Conservation (phyloP, 208 protist genomes). For the Blastocrithidia nonstop region DNA sequence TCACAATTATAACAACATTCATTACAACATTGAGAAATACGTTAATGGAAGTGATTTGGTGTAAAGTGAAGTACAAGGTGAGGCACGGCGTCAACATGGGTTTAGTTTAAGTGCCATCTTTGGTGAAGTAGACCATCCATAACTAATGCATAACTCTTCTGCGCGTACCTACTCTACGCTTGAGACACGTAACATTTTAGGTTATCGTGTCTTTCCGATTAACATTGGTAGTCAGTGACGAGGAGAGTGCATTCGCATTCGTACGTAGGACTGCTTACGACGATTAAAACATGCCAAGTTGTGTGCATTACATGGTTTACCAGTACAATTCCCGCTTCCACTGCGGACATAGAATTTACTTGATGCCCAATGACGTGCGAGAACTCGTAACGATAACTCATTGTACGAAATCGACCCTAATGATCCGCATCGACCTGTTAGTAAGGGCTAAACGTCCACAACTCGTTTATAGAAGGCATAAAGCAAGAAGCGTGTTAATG, state of each 20-base stretch:
- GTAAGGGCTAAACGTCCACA: conserved; percentile 6
- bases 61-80: no score
- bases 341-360: no score
- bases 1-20: conserved; percentile 11
- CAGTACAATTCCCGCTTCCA: conserved; percentile 33
- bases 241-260: conserved; percentile 30
- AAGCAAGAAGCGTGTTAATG: no score
- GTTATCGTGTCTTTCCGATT: conserved; percentile 37
- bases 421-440: no score
- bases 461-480: neutral
- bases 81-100: no score
- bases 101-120: conserved; percentile 28
- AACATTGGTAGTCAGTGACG: conserved; percentile 35
- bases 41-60: conserved; percentile 8
- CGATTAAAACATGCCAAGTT: conserved; percentile 31
- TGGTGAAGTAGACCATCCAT: conserved; percentile 16
- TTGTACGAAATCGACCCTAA: conserved; percentile 1
- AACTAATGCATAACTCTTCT: conserved; percentile 49
- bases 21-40: conserved; percentile 13
- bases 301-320: conserved; percentile 14
- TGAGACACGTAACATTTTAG: conserved; percentile 54
- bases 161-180: conserved; percentile 16
- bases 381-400: conserved; percentile 6
- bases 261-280: conserved; percentile 39
- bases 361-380: neutral